Evolutionary conservation across 805 yeast species (phyloP), one percentile per base, ranked within the genome.

Genomic region (Hanseniaspora mollemarum): DNA sequence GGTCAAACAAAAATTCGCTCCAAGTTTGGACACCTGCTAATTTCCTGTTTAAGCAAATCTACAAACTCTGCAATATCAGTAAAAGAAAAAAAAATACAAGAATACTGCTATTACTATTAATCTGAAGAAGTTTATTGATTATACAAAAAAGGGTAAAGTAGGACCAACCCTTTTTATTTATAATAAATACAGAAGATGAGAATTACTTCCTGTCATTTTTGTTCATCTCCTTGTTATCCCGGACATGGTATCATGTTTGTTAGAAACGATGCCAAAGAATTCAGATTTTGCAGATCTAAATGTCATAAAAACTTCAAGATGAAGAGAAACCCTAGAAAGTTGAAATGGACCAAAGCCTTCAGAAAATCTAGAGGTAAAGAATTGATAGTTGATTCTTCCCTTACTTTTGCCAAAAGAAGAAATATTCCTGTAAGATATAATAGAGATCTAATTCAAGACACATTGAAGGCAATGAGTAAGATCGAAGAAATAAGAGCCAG

Each of bases 291-390:
- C 62, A 86, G 96, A 66, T 87, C 97, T 55, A 92, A 92, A 67
- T 92, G 98, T 72, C 98, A 92, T 71, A 87, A 88, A 67, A 83
- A 87, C 51, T 92, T 92, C 80, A 92, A 92, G 67, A 94, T 87
- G 73, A 87, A 95, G 75, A 82, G 98, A 70, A 92, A 92, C 73
- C 98, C 98, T 60, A 82, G 98, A 72, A 92, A 92, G 70, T 80
- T 88, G 69, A 84, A 78, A 71, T 92, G 98, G 98, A 92, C 98
- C 52, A 92, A 92, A 69, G 97, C 98, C 1, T 92, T 92, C 77
- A 80, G 98, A 72, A 92, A 92, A 68, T 94, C 97, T 55, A 97
- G 97, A 41, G 98, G 98, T 62, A 92, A 92, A 68, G 98, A 92
- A 67, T 77, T 92, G 74, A 96, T 94, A 22, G 97, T 92, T 53